Percentiles rank a stretch among this genome's conserved stretches.
phyloP scores from a whole-genome alignment of 257 asterid species.

The Haberlea rhodopensis region DNA sequence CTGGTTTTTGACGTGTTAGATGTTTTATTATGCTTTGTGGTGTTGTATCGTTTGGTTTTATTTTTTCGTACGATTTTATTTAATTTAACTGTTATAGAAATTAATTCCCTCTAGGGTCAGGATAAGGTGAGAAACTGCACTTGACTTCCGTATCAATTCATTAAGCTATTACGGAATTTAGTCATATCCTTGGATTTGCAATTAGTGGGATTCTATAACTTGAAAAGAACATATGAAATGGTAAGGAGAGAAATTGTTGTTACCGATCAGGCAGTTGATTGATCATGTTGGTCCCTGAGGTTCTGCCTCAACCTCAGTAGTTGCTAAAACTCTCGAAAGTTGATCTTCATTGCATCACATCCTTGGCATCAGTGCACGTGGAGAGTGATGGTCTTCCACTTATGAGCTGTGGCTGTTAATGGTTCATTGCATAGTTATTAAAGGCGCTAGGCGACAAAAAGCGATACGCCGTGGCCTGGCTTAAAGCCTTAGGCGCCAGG shows the following conservation, averaged over 20 bases:
- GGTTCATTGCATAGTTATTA: too few species aligned
- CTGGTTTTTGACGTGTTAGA: background rate
- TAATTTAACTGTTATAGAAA: background rate
- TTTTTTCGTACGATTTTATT: slow-evolving; percentile 1
- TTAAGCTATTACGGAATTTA: background rate
- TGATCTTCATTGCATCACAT: background rate
- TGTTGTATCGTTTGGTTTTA: background rate
- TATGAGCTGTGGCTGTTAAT: background rate
- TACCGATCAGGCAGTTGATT: background rate
- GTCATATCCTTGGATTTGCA: background rate
- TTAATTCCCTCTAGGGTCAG: background rate
- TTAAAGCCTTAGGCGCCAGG: too few species aligned
- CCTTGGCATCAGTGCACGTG: background rate
- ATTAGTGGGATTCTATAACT: background rate
- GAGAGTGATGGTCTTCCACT: background rate
- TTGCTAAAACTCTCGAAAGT: background rate
- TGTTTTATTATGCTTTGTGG: slow-evolving; percentile 6
- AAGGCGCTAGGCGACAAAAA: too few species aligned
- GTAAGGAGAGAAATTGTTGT: background rate
- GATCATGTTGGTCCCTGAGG: background rate
- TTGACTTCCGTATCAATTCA: background rate
- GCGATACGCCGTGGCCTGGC: too few species aligned
- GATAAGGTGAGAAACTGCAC: background rate
- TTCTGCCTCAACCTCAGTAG: background rate
- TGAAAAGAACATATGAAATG: background rate